A percentile compares a stretch with the other conserved stretches of the same genome.
phyloP scores from a whole-genome alignment of 2,329 filamentous ascomycete genomes.

The Aspergillus sclerotialis region DNA sequence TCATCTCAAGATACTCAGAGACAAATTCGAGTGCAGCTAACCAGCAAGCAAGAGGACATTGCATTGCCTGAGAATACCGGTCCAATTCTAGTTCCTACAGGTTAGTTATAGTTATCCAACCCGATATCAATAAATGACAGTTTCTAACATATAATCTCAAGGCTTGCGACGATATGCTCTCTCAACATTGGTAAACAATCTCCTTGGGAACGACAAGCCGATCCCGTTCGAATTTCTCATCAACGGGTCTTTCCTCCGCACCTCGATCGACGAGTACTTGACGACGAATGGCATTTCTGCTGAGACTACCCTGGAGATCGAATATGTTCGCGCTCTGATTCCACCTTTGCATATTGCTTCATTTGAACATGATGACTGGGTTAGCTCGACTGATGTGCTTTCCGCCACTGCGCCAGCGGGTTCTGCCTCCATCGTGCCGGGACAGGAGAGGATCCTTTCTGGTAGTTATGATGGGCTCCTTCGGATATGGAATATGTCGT shows the following conservation, averaged over 20 bases:
- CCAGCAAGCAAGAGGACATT: conserved; percentile 46
- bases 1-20: conserved; percentile 24
- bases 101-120: conserved; percentile 31
- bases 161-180: conserved; percentile 53
- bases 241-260: conserved; percentile 84
- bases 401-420: conserved; percentile 58
- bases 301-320: conserved; percentile 78
- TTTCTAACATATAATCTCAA: conserved; percentile 18
- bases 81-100: conserved; percentile 52
- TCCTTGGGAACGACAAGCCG: conserved; percentile 48
- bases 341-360: conserved; percentile 84
- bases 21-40: conserved; percentile 51
- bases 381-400: conserved; percentile 76
- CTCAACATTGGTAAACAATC: conserved; percentile 57
- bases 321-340: conserved; percentile 87
- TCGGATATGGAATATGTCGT: conserved; percentile 82
- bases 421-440: conserved; percentile 40
- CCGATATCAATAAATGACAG: no score
- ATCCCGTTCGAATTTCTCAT: conserved; percentile 79
- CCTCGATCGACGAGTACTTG: conserved; percentile 86
- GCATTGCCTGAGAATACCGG: conserved; percentile 48
- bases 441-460: conserved; percentile 73
- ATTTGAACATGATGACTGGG: conserved; percentile 98
- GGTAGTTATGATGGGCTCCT: conserved; percentile 86
- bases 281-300: conserved; percentile 77